Evolutionary conservation across 306 rosid genomes (phyloP).

Genomic region (Cicer pinnatifidum): DNA sequence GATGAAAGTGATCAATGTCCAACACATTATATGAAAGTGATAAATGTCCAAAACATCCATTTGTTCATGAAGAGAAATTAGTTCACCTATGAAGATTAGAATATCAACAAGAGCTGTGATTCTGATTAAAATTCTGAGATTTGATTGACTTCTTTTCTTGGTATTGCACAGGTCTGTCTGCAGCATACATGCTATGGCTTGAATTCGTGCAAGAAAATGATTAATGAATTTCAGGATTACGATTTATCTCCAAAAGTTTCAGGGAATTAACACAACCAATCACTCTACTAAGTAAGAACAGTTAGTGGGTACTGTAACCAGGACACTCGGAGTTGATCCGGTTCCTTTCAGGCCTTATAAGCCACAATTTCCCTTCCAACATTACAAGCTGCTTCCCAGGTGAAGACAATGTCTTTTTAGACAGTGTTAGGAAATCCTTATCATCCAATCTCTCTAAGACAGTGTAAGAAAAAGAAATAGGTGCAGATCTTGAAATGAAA

Average conservation of each 20-base stretch:
- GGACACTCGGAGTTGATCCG: neutral
- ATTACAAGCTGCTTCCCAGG: neutral
- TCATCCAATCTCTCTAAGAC: neutral
- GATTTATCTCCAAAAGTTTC: neutral
- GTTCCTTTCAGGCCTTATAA: neutral
- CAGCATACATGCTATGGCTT: neutral
- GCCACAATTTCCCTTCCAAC: neutral
- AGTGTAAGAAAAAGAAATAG: neutral
- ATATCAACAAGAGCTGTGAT: neutral
- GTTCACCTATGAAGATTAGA: neutral
- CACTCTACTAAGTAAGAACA: neutral
- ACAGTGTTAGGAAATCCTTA: neutral
- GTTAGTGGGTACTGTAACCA: neutral
- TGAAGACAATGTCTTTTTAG: neutral
- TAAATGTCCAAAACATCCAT: too few species aligned
- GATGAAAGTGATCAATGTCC: too few species aligned
- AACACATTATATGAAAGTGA: too few species aligned
- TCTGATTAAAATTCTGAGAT: neutral
- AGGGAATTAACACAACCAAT: neutral
- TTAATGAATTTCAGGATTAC: neutral
- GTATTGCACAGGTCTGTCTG: neutral
- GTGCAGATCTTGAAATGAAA: neutral
- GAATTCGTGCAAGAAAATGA: neutral
- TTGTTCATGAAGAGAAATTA: neutral
- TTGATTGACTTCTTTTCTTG: neutral